Base-by-base conservation (phyloP, 768 basidiomycete species). In the Suillus americanus region DNA sequence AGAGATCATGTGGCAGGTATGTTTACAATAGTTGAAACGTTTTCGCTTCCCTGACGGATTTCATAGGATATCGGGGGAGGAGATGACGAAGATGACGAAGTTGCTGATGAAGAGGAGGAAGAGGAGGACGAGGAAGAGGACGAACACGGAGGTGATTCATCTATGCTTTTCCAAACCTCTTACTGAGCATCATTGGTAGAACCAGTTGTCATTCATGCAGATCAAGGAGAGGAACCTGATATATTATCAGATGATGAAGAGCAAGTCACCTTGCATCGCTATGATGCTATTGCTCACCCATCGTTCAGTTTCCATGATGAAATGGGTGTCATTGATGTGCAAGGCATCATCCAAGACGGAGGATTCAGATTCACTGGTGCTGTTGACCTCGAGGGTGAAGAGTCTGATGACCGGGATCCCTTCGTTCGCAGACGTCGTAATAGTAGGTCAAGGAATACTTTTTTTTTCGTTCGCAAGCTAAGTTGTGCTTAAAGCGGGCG, bases 191-290 rank as follows among this genome's bases (percentile, higher is more conserved):
- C 54, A 76, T 38, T 25, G 14, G 28, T 63, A 82, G 81, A 80
- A 33, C 81, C 80, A 5, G 85, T 89, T 53, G 85, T 88, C 56
- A 84, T 87, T 48, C 86, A 86, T 56, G 83, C 85, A 62, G 86
- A 85, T 50, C 86, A 86, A 66, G 88, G 85, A 37, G 85, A 83
- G 56, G 85, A 85, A 63, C 86, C 82, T 5, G 89, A 88, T 65
- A 77, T 84, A 73, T 79, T 78, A 51, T 90, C 89, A 13, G 87
- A 89, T 67, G 89, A 88, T 60, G 86, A 89, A 67, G 89, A 88
- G 80, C 89, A 79, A 60, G 81, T 75, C 30, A 63, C 35, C 1
- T 33, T 60, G 57, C 55, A 48, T 37, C n/a, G 9, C 0, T 54
- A 30, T 55, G 55, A 62, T 60, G 13, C 54, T 41, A 46, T 14